A percentile compares a stretch with the other conserved stretches of the same genome.
Evolutionary conservation across 2,329 filamentous ascomycete species (phyloP).

Genomic region (Corniculantispora saksenae): DNA sequence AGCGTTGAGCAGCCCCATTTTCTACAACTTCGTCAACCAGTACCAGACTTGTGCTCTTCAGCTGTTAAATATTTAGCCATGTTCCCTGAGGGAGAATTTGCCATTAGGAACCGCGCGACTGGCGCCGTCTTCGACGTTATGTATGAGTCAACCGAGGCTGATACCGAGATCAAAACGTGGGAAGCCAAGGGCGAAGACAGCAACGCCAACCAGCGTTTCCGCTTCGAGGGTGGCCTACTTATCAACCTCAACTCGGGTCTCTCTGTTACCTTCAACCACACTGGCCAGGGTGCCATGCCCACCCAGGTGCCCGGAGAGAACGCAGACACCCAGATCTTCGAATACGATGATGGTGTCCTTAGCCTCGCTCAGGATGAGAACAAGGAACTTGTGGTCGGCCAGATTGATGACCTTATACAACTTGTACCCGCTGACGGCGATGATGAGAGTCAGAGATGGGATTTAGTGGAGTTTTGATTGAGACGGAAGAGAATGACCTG

Average conservation of each 20-base stretch:
- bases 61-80: too few species aligned
- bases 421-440: neutral
- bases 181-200: neutral
- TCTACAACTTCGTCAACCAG: too few species aligned
- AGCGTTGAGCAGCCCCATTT: too few species aligned
- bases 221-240: neutral
- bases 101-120: conserved; percentile 7
- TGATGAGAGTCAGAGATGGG: conserved; percentile 3
- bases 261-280: neutral
- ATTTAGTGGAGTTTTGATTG: neutral
- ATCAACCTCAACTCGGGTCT: conserved; percentile 3
- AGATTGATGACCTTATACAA: neutral
- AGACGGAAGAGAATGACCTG: too few species aligned
- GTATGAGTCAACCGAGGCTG: conserved; percentile 1
- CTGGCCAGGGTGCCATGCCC: neutral
- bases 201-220: conserved; percentile 11
- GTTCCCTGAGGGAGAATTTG: conserved; percentile 10
- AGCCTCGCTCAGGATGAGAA: neutral
- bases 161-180: neutral
- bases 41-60: too few species aligned
- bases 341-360: neutral
- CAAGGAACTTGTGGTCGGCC: neutral
- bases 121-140: conserved; percentile 3
- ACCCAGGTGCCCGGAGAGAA: neutral
- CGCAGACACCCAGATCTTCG: neutral